These are phyloP conservation scores for Gymnopilus junonius DNA, from an alignment of 768 basidiomycete species.

Conservation along the genomic window DNA sequence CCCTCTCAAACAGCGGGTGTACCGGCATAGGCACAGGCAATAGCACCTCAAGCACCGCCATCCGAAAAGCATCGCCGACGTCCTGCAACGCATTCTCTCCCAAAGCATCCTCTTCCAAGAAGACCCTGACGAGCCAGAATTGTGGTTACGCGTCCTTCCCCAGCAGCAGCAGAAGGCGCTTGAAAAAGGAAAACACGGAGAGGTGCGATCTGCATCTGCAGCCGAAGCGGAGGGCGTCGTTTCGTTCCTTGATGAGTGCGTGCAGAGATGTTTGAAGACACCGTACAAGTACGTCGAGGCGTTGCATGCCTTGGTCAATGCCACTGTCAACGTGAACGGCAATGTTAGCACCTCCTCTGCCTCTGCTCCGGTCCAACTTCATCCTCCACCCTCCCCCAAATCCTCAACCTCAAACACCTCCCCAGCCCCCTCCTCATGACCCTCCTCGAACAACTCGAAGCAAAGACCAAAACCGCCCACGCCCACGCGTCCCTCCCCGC, in stretches of 20 bases:
- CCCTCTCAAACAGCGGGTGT: slow-evolving; percentile 44
- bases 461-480: too few species aligned
- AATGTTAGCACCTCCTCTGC: neutral
- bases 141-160: slow-evolving; percentile 79
- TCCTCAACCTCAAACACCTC: slow-evolving; percentile 45
- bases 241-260: slow-evolving; percentile 84
- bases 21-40: neutral
- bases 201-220: slow-evolving; percentile 54
- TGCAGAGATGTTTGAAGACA: slow-evolving; percentile 79
- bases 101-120: slow-evolving; percentile 83
- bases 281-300: slow-evolving; percentile 89
- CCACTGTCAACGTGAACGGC: too few species aligned
- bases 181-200: neutral
- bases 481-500: slow-evolving; percentile 55
- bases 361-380: slow-evolving; percentile 62
- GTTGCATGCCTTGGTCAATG: slow-evolving; percentile 40
- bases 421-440: slow-evolving; percentile 84
- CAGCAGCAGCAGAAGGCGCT: slow-evolving; percentile 32
- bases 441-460: slow-evolving; percentile 75
- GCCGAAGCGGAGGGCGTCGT: slow-evolving; percentile 64
- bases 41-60: slow-evolving; percentile 48
- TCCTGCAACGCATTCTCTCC: slow-evolving; percentile 70
- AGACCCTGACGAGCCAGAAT: slow-evolving; percentile 65
- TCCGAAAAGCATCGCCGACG: slow-evolving; percentile 50
- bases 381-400: slow-evolving; percentile 81